Conservation (phyloP, 2,329 filamentous ascomycete species). For the Beauveria sp. region DNA sequence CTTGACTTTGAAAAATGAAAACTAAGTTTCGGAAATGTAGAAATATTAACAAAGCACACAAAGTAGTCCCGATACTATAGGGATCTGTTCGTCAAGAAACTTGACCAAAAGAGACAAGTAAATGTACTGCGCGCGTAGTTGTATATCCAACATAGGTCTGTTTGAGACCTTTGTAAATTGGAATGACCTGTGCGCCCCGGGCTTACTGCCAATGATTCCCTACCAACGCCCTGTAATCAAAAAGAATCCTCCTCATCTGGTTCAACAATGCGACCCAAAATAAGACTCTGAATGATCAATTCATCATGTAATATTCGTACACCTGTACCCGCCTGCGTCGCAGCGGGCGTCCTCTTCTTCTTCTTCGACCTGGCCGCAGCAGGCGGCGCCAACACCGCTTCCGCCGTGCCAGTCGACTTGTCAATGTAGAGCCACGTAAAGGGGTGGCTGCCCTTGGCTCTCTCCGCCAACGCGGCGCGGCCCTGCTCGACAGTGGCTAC, state of each 20-base stretch:
- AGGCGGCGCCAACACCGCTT: conserved; percentile 35
- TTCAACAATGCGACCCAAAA: conserved; percentile 71
- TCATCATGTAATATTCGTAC: conserved; percentile 73
- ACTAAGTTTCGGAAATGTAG: no score
- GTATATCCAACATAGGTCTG: not conserved
- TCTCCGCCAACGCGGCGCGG: conserved; percentile 45
- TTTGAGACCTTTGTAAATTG: not conserved
- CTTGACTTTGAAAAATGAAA: no score
- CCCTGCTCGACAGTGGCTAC: conserved; percentile 62
- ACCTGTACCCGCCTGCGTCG: conserved; percentile 23
- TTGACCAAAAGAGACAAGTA: no score
- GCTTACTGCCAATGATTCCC: not conserved
- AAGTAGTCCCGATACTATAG: no score
- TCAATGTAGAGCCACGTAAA: conserved; percentile 81
- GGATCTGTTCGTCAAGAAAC: no score
- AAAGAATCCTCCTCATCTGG: conserved; percentile 35
- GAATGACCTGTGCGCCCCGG: not conserved
- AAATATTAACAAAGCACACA: no score
- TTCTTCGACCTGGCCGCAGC: conserved; percentile 28
- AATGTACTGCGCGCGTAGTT: not conserved
- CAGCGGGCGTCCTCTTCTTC: conserved; percentile 26
- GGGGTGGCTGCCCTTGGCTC: conserved; percentile 35
- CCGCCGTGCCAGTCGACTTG: conserved; percentile 49
- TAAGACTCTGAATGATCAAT: conserved; percentile 85
- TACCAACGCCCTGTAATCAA: conserved; percentile 4